A percentile compares a stretch with the other conserved stretches of the same genome.
These are phyloP conservation scores for Geranomyces variabilis DNA, from an alignment of 192 early-diverging fungal genomes.

Conservation along the genomic window DNA sequence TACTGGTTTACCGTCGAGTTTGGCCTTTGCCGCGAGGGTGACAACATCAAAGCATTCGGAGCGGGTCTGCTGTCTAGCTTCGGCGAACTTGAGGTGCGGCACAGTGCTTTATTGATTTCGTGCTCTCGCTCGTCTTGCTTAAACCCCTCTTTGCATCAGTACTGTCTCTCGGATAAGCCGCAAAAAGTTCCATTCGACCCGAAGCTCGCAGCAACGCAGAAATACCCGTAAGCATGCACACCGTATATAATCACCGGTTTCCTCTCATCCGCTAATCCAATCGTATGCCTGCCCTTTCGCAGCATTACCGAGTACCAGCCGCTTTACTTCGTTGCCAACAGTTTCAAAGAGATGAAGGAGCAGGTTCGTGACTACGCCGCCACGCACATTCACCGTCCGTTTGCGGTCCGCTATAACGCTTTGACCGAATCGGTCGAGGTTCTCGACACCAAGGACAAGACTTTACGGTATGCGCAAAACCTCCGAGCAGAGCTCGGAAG, in stretches of 20 bases:
- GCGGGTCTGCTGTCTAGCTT: constrained; percentile 91
- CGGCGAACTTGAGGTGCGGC: constrained; percentile 88
- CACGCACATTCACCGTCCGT: constrained; percentile 75
- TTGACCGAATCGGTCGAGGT: constrained; percentile 91
- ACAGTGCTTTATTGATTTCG: neutral
- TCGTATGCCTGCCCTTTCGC: neutral
- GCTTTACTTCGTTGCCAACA: constrained; percentile 92
- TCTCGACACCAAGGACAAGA: constrained; percentile 85
- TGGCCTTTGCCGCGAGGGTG: constrained; percentile 76
- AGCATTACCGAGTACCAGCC: constrained; percentile 92
- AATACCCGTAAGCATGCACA: constrained; percentile 46
- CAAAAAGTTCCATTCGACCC: constrained; percentile 84
- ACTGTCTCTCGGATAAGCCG: constrained; percentile 79
- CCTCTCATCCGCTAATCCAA: neutral
- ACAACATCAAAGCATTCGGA: constrained; percentile 83
- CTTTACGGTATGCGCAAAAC: constrained; percentile 74
- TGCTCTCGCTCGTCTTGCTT: neutral
- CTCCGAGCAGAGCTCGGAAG: constrained; percentile 80
- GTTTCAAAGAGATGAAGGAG: constrained; percentile 90
- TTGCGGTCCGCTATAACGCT: constrained; percentile 89
- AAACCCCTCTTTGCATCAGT: constrained; percentile 34
- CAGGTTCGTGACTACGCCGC: constrained; percentile 78
- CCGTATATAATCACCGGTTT: too few relatives aligned
- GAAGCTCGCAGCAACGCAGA: constrained; percentile 49
- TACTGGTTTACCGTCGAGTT: constrained; percentile 96